These are phyloP conservation scores for Kwoniella heveanensis DNA, from an alignment of 768 basidiomycete genomes.

Conservation along the genomic window DNA sequence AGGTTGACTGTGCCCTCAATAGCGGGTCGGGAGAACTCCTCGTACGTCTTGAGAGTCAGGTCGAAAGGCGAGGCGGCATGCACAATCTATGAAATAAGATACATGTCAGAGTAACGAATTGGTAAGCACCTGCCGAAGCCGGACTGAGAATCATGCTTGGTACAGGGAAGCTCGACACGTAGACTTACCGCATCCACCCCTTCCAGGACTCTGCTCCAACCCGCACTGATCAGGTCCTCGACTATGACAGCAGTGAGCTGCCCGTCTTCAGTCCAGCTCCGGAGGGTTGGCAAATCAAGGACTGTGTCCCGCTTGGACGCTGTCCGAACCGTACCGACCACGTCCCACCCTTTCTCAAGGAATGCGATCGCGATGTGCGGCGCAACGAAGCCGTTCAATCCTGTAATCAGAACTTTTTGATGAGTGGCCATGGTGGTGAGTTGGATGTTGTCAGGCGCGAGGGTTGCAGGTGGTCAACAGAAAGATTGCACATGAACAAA, in stretches of 20 bases:
- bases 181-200: conserved; percentile 41
- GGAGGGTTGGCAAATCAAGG: conserved; percentile 24
- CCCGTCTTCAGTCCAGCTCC: conserved; percentile 23
- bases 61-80: conserved; percentile 42
- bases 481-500: no score
- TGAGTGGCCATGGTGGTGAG: conserved; percentile 29
- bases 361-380: conserved; percentile 43
- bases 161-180: no score
- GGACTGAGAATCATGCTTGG: no score
- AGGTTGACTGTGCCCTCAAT: conserved; percentile 43
- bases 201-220: conserved; percentile 41
- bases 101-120: no score
- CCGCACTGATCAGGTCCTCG: conserved; percentile 42
- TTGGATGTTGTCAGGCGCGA: no score
- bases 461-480: no score
- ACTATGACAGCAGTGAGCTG: conserved; percentile 38
- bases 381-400: conserved; percentile 47
- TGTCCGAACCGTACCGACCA: conserved; percentile 47
- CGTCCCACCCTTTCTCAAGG: conserved; percentile 47
- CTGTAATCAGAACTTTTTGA: conserved; percentile 44
- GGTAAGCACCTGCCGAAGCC: no score
- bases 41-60: conserved; percentile 34
- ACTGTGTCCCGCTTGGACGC: conserved; percentile 32
- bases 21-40: conserved; percentile 38
- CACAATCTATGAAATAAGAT: conserved; percentile 34